These are phyloP conservation scores for Combretum micranthum DNA, from an alignment of 345 rosid genomes.

Conservation along the genomic window DNA sequence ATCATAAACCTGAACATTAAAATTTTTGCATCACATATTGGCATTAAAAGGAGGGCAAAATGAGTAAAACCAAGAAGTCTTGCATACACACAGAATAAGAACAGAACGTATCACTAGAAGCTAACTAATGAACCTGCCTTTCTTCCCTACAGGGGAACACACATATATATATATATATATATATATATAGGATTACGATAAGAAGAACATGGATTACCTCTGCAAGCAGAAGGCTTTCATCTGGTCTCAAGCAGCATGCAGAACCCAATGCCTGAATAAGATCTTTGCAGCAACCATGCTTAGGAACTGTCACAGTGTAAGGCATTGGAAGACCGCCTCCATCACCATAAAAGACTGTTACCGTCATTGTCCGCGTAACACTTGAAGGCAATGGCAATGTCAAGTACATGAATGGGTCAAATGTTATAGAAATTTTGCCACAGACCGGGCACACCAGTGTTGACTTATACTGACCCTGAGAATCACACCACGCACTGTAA, in stretches of 20 bases:
- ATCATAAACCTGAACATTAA: constrained; percentile 47
- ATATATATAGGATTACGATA: constrained; percentile 2
- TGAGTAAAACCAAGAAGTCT: too few species aligned
- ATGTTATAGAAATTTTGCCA: constrained; percentile 77
- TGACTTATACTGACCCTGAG: constrained; percentile 96
- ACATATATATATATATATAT: too few species aligned
- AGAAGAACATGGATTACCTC: constrained; percentile 40
- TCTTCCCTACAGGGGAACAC: too few species aligned
- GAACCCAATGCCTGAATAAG: constrained; percentile 53
- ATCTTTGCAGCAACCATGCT: constrained; percentile 67
- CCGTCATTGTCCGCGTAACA: constrained; percentile 73
- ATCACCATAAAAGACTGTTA: constrained; percentile 68
- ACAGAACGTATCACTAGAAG: too few species aligned
- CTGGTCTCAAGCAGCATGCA: constrained; percentile 72
- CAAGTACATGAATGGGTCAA: constrained; percentile 95
- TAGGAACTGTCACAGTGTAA: constrained; percentile 60
- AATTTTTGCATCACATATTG: constrained; percentile 16
- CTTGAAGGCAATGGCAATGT: constrained; percentile 87
- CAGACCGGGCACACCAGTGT: constrained; percentile 88
- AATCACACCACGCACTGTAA: constrained; percentile 6
- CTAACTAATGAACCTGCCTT: neutral
- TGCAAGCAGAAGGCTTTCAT: constrained; percentile 73
- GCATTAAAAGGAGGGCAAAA: too few species aligned
- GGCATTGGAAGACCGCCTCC: constrained; percentile 75
- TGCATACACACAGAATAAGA: neutral